Evolutionary conservation across 2,329 filamentous ascomycete genomes (phyloP).

Genomic region (Penicillium sp.): DNA sequence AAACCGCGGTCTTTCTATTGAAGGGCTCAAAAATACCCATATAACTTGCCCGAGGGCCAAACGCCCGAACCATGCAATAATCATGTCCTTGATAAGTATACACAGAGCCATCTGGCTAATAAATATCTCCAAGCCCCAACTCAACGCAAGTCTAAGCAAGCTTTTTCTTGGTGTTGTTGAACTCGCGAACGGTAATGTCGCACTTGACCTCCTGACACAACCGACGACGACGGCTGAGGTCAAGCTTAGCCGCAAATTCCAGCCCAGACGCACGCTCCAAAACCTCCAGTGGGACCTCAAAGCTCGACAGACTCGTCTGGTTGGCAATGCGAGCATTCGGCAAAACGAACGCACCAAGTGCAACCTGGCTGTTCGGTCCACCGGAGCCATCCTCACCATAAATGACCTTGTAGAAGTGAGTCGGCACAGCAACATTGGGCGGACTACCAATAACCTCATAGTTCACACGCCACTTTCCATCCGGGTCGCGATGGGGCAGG

Average conservation of each 20-base stretch:
- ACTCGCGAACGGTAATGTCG: slow-evolving; percentile 80
- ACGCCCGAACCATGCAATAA: slow-evolving; percentile 28
- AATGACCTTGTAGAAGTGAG: slow-evolving; percentile 99
- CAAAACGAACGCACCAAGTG: slow-evolving; percentile 89
- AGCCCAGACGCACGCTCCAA: slow-evolving; percentile 89
- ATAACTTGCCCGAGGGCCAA: slow-evolving; percentile 3
- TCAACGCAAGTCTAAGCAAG: slow-evolving; percentile 6
- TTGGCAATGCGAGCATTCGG: slow-evolving; percentile 90
- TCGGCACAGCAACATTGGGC: slow-evolving; percentile 92
- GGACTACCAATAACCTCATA: slow-evolving; percentile 96
- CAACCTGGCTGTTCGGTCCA: slow-evolving; percentile 67
- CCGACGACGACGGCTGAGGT: slow-evolving; percentile 68
- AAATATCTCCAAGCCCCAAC: not conserved
- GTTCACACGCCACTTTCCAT: slow-evolving; percentile 91
- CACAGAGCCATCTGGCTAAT: slow-evolving; percentile 16
- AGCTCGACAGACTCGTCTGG: slow-evolving; percentile 80
- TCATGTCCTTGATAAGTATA: slow-evolving; percentile 23
- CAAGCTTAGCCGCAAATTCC: slow-evolving; percentile 83
- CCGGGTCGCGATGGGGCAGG: slow-evolving; percentile 78
- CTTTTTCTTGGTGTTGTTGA: slow-evolving; percentile 56
- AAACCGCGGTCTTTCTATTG: not conserved
- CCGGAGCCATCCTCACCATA: slow-evolving; percentile 79
- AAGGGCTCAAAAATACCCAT: slow-evolving; percentile 1
- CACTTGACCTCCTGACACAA: slow-evolving; percentile 87
- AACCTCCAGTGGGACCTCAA: slow-evolving; percentile 91